Base-by-base conservation (phyloP, 2,329 filamentous ascomycete genomes). In the Helotiales sp. region DNA sequence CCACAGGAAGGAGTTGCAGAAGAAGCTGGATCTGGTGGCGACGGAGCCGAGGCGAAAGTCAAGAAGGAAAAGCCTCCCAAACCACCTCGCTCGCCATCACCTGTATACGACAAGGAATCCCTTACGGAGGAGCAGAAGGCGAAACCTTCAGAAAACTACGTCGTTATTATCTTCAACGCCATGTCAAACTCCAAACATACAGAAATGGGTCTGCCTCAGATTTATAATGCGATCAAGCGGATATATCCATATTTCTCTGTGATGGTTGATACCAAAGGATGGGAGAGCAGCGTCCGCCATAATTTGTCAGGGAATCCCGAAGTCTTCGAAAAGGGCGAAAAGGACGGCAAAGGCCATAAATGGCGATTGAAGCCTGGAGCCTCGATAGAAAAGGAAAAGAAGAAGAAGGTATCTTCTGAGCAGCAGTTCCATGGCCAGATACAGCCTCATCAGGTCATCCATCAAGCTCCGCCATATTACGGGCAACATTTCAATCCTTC, bases 61-160 rank as follows among this genome's bases (percentile, higher is more conserved):
- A 85, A 84, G 74, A 85, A 85, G 66, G 56, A 84, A 73, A 85
- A 85, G 67, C 57, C 62, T 29, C 54, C 62, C 2, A 67, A 65
- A 47, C 60, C 65, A 38, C 59, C 65, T 57, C 75, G 79, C 33
- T 81, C 80, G 5, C 81, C 80, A 17, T 81, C 81, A 1, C 82
- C 82, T 0, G 75, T 77, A 54, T 80, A 80, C 69, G 76, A 78
- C n/a, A 75, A 79, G 57, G 66, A 64, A 24, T 69, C 88, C 66
- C 79, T 88, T 70, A 90, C 88, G 1, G 84, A 87, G 33, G 89
- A 92, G 67, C 87, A 92, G 73, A 77, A 92, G 51, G 83, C 85
- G 57, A 89, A 90, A 72, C 82, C 82, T 2, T 72, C 73, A 0
- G 73, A 75, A n/a, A 84, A 83, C 38, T 85, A 85, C 66, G 79